A percentile compares a stretch with the other conserved stretches of the same genome.
Evolutionary conservation across 1,139 yeast genomes (phyloP).

Genomic region (Pichia sp.): DNA sequence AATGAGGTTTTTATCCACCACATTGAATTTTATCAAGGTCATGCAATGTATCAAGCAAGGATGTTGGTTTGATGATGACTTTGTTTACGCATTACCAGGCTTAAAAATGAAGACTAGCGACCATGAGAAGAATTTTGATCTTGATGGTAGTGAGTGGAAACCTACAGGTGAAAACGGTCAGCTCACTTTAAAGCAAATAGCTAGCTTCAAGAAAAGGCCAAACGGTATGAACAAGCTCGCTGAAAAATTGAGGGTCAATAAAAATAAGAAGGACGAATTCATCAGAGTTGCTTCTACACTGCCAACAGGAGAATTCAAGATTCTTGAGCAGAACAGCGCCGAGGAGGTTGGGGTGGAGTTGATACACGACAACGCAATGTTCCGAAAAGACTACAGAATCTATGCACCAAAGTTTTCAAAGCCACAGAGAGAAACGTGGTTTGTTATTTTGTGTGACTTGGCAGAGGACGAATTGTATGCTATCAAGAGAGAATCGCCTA

Average conservation of each 20-base stretch:
- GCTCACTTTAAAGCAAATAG: constrained; percentile 32
- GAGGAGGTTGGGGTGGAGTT: constrained; percentile 42
- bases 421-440: constrained; percentile 93
- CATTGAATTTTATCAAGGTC: constrained; percentile 54
- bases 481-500: constrained; percentile 67
- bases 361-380: constrained; percentile 50
- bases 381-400: constrained; percentile 57
- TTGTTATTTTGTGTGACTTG: constrained; percentile 57
- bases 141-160: constrained; percentile 29
- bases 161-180: constrained; percentile 28
- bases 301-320: constrained; percentile 35
- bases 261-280: constrained; percentile 33
- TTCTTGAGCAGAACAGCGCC: constrained; percentile 18
- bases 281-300: constrained; percentile 40
- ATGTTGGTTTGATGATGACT: constrained; percentile 77
- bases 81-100: constrained; percentile 72
- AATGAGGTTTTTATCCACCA: constrained; percentile 63
- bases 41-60: constrained; percentile 92
- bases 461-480: constrained; percentile 47
- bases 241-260: constrained; percentile 36
- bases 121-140: constrained; percentile 22
- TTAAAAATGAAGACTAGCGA: constrained; percentile 33
- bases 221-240: constrained; percentile 35
- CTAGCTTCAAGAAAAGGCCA: constrained; percentile 26
- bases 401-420: constrained; percentile 84